These are phyloP conservation scores for Aspergillus ruber DNA, from an alignment of 2,329 filamentous ascomycete species.

Conservation along the genomic window DNA sequence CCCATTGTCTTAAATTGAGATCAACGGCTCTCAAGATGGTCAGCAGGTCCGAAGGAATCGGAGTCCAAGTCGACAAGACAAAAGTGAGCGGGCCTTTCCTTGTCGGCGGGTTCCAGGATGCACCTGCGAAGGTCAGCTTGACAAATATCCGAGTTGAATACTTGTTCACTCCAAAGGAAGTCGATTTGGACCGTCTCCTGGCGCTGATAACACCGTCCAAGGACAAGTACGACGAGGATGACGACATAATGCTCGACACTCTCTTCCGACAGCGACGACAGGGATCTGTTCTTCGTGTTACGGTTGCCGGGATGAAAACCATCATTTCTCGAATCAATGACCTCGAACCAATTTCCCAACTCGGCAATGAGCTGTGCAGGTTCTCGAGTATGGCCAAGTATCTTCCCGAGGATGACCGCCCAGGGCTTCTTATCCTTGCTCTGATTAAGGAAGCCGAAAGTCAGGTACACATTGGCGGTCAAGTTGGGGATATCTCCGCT, in stretches of 20 bases:
- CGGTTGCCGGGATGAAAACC: constrained; percentile 58
- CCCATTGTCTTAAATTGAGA: constrained; percentile 66
- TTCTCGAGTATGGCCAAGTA: constrained; percentile 89
- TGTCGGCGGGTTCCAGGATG: constrained; percentile 40
- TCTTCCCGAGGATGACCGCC: constrained; percentile 88
- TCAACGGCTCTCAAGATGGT: constrained; percentile 78
- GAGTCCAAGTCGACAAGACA: constrained; percentile 68
- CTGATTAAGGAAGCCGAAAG: constrained; percentile 59
- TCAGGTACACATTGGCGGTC: constrained; percentile 58
- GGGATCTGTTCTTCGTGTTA: constrained; percentile 70
- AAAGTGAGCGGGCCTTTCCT: constrained; percentile 65
- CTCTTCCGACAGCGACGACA: constrained; percentile 79
- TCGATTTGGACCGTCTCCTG: constrained; percentile 74
- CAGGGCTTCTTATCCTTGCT: constrained; percentile 72
- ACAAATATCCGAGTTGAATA: constrained; percentile 66
- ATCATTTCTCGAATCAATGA: constrained; percentile 58
- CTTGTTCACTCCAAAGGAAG: constrained; percentile 63
- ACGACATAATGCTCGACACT: constrained; percentile 92
- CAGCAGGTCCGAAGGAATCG: constrained; percentile 65
- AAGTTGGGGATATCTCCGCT: constrained; percentile 59
- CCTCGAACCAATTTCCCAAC: constrained; percentile 60
- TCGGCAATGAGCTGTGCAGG: constrained; percentile 73
- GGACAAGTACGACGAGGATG: constrained; percentile 78
- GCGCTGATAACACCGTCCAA: constrained; percentile 87
- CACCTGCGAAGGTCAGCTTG: constrained; percentile 58